These are phyloP conservation scores for Syzygium oleosum DNA, from an alignment of 345 rosid species.

Conservation along the genomic window DNA sequence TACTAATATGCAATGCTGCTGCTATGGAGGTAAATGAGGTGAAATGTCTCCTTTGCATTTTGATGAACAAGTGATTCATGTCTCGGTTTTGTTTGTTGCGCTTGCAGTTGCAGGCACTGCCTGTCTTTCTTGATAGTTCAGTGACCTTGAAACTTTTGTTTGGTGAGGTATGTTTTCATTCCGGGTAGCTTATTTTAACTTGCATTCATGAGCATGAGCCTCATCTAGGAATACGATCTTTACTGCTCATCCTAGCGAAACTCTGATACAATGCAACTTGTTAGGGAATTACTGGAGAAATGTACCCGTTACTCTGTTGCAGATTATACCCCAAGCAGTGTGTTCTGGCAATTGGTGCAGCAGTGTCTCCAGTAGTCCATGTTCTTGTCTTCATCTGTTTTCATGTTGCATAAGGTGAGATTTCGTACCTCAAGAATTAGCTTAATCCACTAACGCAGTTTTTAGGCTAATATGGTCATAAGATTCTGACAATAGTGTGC, in stretches of 20 bases:
- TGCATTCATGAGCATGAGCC: not conserved
- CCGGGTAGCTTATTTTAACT: not conserved
- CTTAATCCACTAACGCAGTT: not conserved
- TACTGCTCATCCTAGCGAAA: not conserved
- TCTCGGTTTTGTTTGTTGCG: not conserved
- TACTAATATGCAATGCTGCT: slow-evolving; percentile 58
- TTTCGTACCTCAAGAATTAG: not conserved
- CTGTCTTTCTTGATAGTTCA: slow-evolving; percentile 56
- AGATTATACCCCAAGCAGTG: slow-evolving; percentile 55
- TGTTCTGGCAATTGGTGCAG: slow-evolving; percentile 59
- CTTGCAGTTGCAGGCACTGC: slow-evolving; percentile 38
- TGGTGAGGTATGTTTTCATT: slow-evolving; percentile 43
- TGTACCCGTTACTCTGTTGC: not conserved
- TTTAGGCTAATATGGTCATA: not conserved
- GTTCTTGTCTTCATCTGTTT: slow-evolving; percentile 51
- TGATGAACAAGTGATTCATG: not conserved
- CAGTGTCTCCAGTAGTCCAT: slow-evolving; percentile 37
- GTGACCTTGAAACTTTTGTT: slow-evolving; percentile 48
- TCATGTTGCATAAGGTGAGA: slow-evolving; percentile 58
- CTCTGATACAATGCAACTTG: not conserved
- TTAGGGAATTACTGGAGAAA: not conserved
- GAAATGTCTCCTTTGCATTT: not conserved
- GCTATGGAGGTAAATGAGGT: slow-evolving; percentile 54
- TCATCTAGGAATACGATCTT: not conserved
- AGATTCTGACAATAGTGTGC: not conserved